These are phyloP conservation scores for Cucurbitaria berberidis DNA, from an alignment of 2,329 filamentous ascomycete genomes.

Conservation along the genomic window DNA sequence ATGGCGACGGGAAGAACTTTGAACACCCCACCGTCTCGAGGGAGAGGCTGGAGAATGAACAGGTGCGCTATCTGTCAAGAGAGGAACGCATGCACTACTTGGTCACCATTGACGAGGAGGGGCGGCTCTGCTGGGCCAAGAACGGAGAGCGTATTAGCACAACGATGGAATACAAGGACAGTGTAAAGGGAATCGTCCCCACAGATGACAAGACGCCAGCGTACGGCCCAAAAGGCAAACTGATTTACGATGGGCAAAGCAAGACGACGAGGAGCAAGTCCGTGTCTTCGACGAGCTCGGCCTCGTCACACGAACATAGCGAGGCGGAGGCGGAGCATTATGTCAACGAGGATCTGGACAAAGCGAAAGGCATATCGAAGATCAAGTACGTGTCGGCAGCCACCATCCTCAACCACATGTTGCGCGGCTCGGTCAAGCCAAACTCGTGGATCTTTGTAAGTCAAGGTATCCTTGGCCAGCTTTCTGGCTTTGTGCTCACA, in stretches of 20 bases:
- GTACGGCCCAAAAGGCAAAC: slow-evolving; percentile 41
- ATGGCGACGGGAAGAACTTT: slow-evolving; percentile 74
- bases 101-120: slow-evolving; percentile 74
- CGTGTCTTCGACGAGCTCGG: slow-evolving; percentile 36
- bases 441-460: slow-evolving; percentile 90
- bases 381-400: slow-evolving; percentile 72
- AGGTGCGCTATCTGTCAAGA: slow-evolving; percentile 80
- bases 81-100: slow-evolving; percentile 84
- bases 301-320: slow-evolving; percentile 55
- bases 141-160: slow-evolving; percentile 81
- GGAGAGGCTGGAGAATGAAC: slow-evolving; percentile 75
- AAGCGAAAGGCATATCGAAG: slow-evolving; percentile 66
- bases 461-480: background rate
- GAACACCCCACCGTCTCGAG: slow-evolving; percentile 76
- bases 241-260: slow-evolving; percentile 32
- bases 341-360: slow-evolving; percentile 66
- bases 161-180: slow-evolving; percentile 76
- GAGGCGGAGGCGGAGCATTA: slow-evolving; percentile 69
- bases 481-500: background rate
- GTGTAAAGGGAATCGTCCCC: slow-evolving; percentile 67
- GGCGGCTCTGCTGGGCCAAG: slow-evolving; percentile 85
- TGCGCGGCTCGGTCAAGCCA: slow-evolving; percentile 79
- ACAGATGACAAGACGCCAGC: slow-evolving; percentile 51
- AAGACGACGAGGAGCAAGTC: slow-evolving; percentile 28
- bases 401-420: slow-evolving; percentile 77